Conservation (phyloP, 1,139 yeast species). For the Kodamaea derodonti region DNA sequence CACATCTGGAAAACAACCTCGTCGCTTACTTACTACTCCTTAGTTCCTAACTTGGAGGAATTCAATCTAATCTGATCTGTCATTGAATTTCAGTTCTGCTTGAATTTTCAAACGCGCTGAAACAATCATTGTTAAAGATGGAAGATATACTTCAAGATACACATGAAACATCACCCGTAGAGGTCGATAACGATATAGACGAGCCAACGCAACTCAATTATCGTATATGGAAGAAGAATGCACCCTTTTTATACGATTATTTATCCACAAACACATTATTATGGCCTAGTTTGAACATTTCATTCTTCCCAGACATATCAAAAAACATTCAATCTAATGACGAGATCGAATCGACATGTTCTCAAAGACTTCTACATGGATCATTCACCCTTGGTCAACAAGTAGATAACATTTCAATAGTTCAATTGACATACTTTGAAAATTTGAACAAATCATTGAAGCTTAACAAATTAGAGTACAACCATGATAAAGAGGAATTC, state of each 20-base stretch:
- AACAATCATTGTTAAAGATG: no score
- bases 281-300: constrained; percentile 56
- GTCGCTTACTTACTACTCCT: constrained; percentile 54
- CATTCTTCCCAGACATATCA: constrained; percentile 49
- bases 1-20: no score
- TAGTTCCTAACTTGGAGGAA: constrained; percentile 74
- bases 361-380: constrained; percentile 38
- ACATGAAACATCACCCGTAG: no score
- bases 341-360: constrained; percentile 11
- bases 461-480: constrained; percentile 33
- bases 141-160: no score
- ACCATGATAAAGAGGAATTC: constrained; percentile 40
- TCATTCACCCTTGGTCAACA: constrained; percentile 45
- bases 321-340: constrained; percentile 1
- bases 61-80: constrained; percentile 36
- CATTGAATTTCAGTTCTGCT: constrained; percentile 2
- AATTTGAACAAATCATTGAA: constrained; percentile 28
- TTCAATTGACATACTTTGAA: constrained; percentile 33
- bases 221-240: constrained; percentile 53
- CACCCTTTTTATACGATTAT: constrained; percentile 50
- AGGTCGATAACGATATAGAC: neutral
- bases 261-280: constrained; percentile 45
- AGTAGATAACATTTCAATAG: constrained; percentile 35
- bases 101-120: no score
- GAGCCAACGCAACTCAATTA: constrained; percentile 31